Evolutionary conservation across 2,329 filamentous ascomycete genomes (phyloP), one percentile per base, ranked within the genome.

Genomic region (Paraphaeosphaeria sporulosa): DNA sequence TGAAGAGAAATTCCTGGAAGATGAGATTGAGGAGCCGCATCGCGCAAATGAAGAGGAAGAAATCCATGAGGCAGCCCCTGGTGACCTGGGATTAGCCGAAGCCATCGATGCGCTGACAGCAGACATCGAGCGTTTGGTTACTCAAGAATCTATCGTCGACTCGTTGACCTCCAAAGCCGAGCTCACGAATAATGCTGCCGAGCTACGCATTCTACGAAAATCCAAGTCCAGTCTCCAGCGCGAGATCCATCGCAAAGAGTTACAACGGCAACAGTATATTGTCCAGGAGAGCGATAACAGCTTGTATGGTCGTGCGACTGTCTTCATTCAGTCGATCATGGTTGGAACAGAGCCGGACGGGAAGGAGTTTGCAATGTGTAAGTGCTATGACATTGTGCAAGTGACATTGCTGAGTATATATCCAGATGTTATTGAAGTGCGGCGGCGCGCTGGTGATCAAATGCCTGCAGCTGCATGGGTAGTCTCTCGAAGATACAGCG

Each of bases 211-310:
- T 63, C 78, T 99, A 53, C 89, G 90, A 57, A 99, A 99, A 77
- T 97, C 93, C 0, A 97, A 95, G 76, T 90, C 93, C 34, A 99
- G 95, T 77, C 81, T 99, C 59, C 91, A 96, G 71, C 86, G 95
- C 66, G 95, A 99, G 77, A 93, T 98, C 57, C 87, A 93, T 58
- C 89, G 94, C 36, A 99, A 98, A 75, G 94, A 98, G 78, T 86
- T 99, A 72, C 95, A 99, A 76, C 87, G 94, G 55, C 95, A 97
- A 77, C 96, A 99, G 75, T 99, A 99, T 70, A 92, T 96, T 48
- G 89, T 98, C 8, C 95, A 99, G 78, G 95, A 99, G 78, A 97
- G 93, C 73, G 96, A 99, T 76, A 99, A 97, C 77, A 97, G 93
- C 76, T 83, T 99, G 25, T 98, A 96, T 71, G 95, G 95, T 2